A percentile compares a stretch with the other conserved stretches of the same genome.
phyloP scores from a whole-genome alignment of 1,139 yeast genomes.

The Zhuliangozyma parablackwelliae region DNA sequence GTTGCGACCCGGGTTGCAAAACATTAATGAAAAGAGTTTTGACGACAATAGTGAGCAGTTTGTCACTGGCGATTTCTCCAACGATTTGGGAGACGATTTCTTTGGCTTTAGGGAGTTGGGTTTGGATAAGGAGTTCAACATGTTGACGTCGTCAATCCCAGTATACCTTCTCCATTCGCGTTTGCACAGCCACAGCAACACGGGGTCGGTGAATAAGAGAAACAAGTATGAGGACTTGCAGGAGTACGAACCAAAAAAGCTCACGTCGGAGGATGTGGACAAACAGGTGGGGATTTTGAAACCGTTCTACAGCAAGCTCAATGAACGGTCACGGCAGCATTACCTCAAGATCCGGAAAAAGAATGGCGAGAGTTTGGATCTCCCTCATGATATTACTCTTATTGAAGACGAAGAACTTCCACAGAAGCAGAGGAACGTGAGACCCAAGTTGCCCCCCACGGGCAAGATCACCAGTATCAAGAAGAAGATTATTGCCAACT shows the following conservation, averaged over 20 bases:
- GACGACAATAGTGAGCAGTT: conserved; percentile 91
- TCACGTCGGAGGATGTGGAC: conserved; percentile 49
- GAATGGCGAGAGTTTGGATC: conserved; percentile 45
- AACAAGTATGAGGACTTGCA: conserved; percentile 62
- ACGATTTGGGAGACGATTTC: conserved; percentile 91
- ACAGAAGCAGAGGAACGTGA: conserved; percentile 69
- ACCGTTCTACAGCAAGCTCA: conserved; percentile 52
- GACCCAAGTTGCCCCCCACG: conserved; percentile 89
- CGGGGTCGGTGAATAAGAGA: conserved; percentile 42
- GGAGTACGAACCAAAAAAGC: conserved; percentile 43
- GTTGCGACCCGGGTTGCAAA: conserved; percentile 77
- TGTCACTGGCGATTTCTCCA: conserved; percentile 89
- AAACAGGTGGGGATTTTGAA: conserved; percentile 55
- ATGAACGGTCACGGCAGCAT: conserved; percentile 49
- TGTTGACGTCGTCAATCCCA: conserved; percentile 82
- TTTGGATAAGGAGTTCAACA: conserved; percentile 86
- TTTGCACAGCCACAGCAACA: conserved; percentile 45
- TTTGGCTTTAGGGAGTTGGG: conserved; percentile 96
- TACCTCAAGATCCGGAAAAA: conserved; percentile 50
- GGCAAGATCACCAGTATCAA: conserved; percentile 77
- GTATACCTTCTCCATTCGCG: conserved; percentile 81
- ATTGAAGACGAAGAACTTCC: conserved; percentile 82
- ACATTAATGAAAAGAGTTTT: conserved; percentile 71
- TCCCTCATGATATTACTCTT: conserved; percentile 38
- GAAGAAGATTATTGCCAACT: conserved; percentile 52